phyloP scores from a whole-genome alignment of 805 yeast species.

The Candida boidinii region DNA sequence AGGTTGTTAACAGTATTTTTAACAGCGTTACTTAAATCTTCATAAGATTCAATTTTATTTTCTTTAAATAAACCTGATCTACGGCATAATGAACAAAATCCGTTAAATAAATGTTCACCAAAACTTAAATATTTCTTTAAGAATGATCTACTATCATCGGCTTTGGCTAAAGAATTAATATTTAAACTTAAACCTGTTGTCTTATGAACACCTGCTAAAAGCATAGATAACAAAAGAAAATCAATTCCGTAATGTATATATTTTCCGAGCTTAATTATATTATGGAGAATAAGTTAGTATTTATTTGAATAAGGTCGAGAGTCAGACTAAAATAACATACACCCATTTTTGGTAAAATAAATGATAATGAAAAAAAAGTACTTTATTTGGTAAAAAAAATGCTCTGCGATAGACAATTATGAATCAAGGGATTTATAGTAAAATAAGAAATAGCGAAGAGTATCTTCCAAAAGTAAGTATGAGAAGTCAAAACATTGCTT shows the following conservation, averaged over 20 bases:
- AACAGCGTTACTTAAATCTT: slow-evolving; percentile 20
- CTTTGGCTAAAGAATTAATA: slow-evolving; percentile 30
- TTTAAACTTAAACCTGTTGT: slow-evolving; percentile 61
- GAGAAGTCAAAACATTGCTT: no score
- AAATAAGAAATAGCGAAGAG: no score
- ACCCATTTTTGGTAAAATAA: not conserved
- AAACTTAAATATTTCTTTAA: slow-evolving; percentile 43
- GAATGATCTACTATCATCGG: slow-evolving; percentile 31
- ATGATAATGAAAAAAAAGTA: not conserved
- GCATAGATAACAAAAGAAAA: slow-evolving; percentile 66
- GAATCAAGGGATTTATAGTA: no score
- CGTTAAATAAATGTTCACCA: slow-evolving; percentile 55
- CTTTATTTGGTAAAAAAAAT: no score
- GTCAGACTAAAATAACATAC: no score
- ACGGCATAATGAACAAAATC: slow-evolving; percentile 34
- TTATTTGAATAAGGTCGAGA: no score
- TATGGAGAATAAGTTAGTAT: no score
- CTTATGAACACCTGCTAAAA: slow-evolving; percentile 79
- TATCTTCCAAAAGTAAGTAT: no score
- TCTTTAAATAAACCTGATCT: slow-evolving; percentile 44
- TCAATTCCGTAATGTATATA: slow-evolving; percentile 69
- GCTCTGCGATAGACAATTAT: no score
- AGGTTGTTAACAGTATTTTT: slow-evolving; percentile 22
- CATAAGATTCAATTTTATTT: slow-evolving; percentile 21
- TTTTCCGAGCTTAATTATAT: slow-evolving; percentile 48